A percentile compares a stretch with the other conserved stretches of the same genome.
Evolutionary conservation across 257 asterid genomes (phyloP).

Genomic region (Primulina huaijiensis): DNA sequence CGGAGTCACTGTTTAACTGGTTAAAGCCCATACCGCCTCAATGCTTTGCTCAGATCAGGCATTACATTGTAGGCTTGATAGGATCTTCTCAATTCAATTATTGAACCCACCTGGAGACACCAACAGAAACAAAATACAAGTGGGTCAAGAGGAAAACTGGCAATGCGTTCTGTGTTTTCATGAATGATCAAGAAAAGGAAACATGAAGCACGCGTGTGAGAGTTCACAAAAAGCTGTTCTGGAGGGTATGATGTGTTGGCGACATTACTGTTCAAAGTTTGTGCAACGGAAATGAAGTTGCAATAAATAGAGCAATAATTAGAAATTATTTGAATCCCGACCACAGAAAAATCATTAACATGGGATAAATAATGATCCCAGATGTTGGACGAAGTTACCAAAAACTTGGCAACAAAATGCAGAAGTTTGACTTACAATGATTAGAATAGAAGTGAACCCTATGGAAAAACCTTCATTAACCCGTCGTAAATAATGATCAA

Average conservation of each 20-base stretch:
- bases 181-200: background rate
- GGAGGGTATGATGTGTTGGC: background rate
- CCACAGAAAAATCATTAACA: background rate
- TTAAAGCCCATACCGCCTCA: conserved; percentile 80
- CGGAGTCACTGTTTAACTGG: background rate
- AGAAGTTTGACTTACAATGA: conserved; percentile 61
- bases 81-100: conserved; percentile 88
- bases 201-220: background rate
- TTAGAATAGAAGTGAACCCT: conserved; percentile 92
- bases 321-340: background rate
- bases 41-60: conserved; percentile 86
- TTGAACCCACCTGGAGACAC: conserved; percentile 80
- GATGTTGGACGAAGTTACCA: background rate
- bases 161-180: background rate
- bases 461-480: conserved; percentile 83
- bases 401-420: background rate
- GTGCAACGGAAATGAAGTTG: background rate
- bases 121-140: background rate
- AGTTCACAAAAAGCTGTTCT: background rate
- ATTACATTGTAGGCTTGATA: conserved; percentile 86
- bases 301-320: background rate
- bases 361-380: background rate
- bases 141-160: background rate
- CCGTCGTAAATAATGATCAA: conserved; percentile 79
- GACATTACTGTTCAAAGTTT: no score